Percentiles rank a stretch among this genome's conserved stretches.
Evolutionary conservation across 192 early-diverging fungal genomes (phyloP).

Genomic region (Coemansia guatemalensis): DNA sequence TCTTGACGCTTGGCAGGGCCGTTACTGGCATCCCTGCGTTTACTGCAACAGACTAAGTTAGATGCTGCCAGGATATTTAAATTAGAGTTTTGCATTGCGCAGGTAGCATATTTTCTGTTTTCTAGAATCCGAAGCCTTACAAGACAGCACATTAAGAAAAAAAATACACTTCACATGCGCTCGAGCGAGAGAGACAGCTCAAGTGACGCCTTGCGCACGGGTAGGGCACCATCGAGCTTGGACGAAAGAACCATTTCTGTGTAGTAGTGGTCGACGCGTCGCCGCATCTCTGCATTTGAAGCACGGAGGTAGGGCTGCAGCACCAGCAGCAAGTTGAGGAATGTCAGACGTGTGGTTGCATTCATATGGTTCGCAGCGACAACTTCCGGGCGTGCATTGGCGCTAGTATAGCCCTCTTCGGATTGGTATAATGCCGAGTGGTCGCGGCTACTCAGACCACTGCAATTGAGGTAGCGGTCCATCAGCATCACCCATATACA

Average conservation of each 20-base stretch:
- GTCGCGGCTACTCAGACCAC: conserved; percentile 33
- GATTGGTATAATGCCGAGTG: conserved; percentile 10
- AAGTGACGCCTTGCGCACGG: conserved; percentile 51
- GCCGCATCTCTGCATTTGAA: conserved; percentile 26
- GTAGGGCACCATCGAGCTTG: conserved; percentile 45
- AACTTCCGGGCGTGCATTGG: conserved; percentile 35
- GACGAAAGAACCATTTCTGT: conserved; percentile 47
- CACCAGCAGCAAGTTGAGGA: conserved; percentile 46
- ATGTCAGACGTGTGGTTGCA: conserved; percentile 51
- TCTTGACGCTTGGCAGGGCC: conserved; percentile 87
- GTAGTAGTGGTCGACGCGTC: conserved; percentile 40
- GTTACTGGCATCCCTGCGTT: conserved; percentile 91
- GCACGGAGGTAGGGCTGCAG: conserved; percentile 40
- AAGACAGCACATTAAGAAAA: conserved; percentile 6
- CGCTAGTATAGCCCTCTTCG: conserved; percentile 7
- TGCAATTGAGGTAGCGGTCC: conserved; percentile 54
- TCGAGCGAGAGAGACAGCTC: conserved; percentile 46
- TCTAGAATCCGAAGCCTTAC: not conserved
- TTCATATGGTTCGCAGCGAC: conserved; percentile 52
- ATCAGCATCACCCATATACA: conserved; percentile 52
- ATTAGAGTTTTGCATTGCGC: not conserved
- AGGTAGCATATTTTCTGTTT: conserved; percentile 1
- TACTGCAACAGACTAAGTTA: conserved; percentile 29
- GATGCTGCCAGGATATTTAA: not conserved
- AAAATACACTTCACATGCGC: conserved; percentile 22